Conservation (phyloP, 352 stramenopile species). For the Pythium guiyangense region DNA sequence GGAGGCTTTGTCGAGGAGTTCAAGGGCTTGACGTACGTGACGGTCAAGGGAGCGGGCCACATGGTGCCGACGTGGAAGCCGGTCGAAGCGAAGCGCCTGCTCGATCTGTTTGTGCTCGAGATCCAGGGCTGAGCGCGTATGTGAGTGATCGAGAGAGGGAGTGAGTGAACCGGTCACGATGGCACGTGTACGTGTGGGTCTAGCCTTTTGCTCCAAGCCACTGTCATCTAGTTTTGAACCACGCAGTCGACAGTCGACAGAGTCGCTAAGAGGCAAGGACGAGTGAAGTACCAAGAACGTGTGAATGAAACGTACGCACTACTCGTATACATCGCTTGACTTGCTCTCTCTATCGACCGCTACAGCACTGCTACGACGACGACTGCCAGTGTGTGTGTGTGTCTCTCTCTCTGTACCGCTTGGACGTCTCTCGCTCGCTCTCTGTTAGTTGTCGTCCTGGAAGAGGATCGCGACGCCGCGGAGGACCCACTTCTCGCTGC, state of each 20-base stretch:
- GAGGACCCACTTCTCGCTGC: slow-evolving; percentile 92
- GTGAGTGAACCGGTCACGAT: too few species aligned
- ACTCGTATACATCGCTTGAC: background rate
- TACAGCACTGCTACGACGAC: background rate
- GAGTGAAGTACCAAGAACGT: background rate
- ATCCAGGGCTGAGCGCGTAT: slow-evolving; percentile 1
- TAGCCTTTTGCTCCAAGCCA: background rate
- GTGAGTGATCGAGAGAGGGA: too few species aligned
- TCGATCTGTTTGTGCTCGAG: slow-evolving; percentile 63
- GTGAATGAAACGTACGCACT: background rate
- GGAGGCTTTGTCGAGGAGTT: slow-evolving; percentile 83
- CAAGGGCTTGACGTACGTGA: slow-evolving; percentile 82
- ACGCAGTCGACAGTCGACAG: background rate
- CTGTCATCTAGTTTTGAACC: background rate
- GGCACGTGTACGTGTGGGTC: background rate
- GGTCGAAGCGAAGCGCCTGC: slow-evolving; percentile 57
- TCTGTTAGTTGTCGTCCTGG: slow-evolving; percentile 92
- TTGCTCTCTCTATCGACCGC: background rate
- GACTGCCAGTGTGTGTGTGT: background rate
- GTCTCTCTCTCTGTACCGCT: too few species aligned
- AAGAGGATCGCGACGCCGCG: slow-evolving; percentile 93
- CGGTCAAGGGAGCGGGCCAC: slow-evolving; percentile 89
- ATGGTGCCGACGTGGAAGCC: slow-evolving; percentile 85
- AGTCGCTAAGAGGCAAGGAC: too few species aligned
- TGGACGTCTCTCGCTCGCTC: background rate